phyloP scores from a whole-genome alignment of 2,329 filamentous ascomycete species.

The Ophiostoma novo-ulmi region DNA sequence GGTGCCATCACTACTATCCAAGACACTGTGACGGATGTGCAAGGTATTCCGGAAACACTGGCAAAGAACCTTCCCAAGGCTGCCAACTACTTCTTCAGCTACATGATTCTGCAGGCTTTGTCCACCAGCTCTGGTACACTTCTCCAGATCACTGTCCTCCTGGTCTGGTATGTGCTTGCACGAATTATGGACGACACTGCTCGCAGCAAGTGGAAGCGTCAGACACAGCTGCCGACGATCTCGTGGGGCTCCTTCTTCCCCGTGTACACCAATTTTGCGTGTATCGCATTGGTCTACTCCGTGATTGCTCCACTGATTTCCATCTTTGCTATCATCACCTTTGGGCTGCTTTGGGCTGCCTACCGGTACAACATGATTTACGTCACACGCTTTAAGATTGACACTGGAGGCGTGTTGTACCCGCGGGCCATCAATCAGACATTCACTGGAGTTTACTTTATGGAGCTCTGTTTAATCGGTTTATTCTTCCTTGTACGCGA shows the following conservation, averaged over 20 bases:
- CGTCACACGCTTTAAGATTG: constrained; percentile 79
- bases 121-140: constrained; percentile 86
- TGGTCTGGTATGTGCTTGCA: constrained; percentile 76
- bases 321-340: constrained; percentile 89
- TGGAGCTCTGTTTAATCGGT: constrained; percentile 85
- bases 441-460: constrained; percentile 89
- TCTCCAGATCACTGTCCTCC: constrained; percentile 72
- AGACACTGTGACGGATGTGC: constrained; percentile 52
- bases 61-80: constrained; percentile 77
- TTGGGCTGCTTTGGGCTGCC: constrained; percentile 85
- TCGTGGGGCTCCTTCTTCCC: constrained; percentile 94
- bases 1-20: constrained; percentile 61
- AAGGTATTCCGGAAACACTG: constrained; percentile 63
- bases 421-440: constrained; percentile 91
- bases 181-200: constrained; percentile 78
- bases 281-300: constrained; percentile 83
- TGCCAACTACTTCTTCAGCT: constrained; percentile 97
- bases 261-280: constrained; percentile 93
- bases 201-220: constrained; percentile 75
- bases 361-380: constrained; percentile 97
- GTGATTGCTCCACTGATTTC: constrained; percentile 86
- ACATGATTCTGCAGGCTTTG: constrained; percentile 92
- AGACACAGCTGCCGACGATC: constrained; percentile 70
- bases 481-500: constrained; percentile 76
- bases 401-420: constrained; percentile 89